A percentile compares a stretch with the other conserved stretches of the same genome.
Conservation (phyloP, 176 grass and related monocot species). For the Triticum aestivum region IWGSC_CS_RefSeq_v2.1 NC_057795.1:447641669-447642168, state of each 20-base stretch:
- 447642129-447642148: neutral
- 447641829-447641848: neutral
- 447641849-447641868: neutral
- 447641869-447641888: neutral
- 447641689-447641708: conserved; percentile 63
- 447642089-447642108: neutral
- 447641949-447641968: neutral
- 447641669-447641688: conserved; percentile 71
- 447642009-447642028: neutral
- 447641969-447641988: neutral
- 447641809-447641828: neutral
- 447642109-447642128: neutral
- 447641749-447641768: neutral
- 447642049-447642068: neutral
- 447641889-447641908: neutral
- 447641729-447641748: conserved; percentile 49
- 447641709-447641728: conserved; percentile 37
- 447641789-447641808: neutral
- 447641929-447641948: conserved; percentile 13
- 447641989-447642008: neutral
- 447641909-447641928: neutral
- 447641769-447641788: neutral
- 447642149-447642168: neutral
- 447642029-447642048: conserved; percentile 8
- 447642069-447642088: neutral